phyloP scores from a whole-genome alignment of 1,284 basidiomycete genomes.

The Kwoniella shivajii region DNA sequence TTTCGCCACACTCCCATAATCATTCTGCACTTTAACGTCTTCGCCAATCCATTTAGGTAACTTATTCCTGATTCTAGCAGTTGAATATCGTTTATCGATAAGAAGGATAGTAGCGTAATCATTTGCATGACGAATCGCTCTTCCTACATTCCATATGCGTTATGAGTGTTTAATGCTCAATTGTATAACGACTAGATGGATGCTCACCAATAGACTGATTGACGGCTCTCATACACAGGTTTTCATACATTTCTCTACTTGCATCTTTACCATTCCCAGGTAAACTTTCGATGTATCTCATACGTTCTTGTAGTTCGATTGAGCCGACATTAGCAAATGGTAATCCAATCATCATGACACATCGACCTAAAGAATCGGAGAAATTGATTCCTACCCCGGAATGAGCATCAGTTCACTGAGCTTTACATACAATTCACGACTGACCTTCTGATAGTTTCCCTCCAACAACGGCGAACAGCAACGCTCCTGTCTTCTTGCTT shows the following conservation, averaged over 20 bases:
- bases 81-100: slow-evolving; percentile 77
- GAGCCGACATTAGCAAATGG: slow-evolving; percentile 93
- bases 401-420: too few relatives aligned
- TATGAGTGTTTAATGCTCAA: not conserved
- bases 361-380: slow-evolving; percentile 81
- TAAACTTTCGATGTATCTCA: slow-evolving; percentile 71
- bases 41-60: slow-evolving; percentile 85
- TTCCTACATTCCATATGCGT: slow-evolving; percentile 59
- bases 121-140: slow-evolving; percentile 81
- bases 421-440: not conserved
- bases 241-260: slow-evolving; percentile 81
- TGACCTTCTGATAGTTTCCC: slow-evolving; percentile 91
- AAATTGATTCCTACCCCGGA: slow-evolving; percentile 74
- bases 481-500: slow-evolving; percentile 61
- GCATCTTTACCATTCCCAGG: slow-evolving; percentile 66
- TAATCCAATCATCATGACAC: slow-evolving; percentile 85
- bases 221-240: slow-evolving; percentile 93
- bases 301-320: slow-evolving; percentile 84
- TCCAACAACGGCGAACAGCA: slow-evolving; percentile 90
- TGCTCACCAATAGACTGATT: slow-evolving; percentile 91
- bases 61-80: slow-evolving; percentile 68
- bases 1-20: slow-evolving; percentile 74
- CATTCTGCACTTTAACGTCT: slow-evolving; percentile 64
- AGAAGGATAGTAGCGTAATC: slow-evolving; percentile 84
- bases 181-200: not conserved